A percentile compares a stretch with the other conserved stretches of the same genome.
phyloP scores from a whole-genome alignment of 345 rosid species.

The Iberis pinnata region DNA sequence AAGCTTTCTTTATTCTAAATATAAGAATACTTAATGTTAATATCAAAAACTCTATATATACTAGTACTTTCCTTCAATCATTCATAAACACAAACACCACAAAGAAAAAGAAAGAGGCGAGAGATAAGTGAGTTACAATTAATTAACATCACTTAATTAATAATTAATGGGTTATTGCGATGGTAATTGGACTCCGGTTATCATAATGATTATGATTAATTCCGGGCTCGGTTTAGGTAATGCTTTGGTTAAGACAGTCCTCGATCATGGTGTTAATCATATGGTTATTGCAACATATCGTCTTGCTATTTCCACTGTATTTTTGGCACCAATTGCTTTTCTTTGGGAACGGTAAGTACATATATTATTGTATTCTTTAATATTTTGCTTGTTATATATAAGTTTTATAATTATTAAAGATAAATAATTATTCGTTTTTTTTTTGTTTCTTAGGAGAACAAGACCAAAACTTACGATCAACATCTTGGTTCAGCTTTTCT shows the following conservation, averaged over 20 bases:
- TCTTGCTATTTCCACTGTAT: constrained; percentile 43
- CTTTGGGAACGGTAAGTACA: constrained; percentile 45
- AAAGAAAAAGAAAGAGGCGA: neutral
- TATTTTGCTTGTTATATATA: neutral
- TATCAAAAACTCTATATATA: constrained; percentile 22
- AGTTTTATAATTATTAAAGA: neutral
- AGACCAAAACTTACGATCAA: constrained; percentile 56
- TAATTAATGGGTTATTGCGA: constrained; percentile 26
- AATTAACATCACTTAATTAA: neutral
- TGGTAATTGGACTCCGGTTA: constrained; percentile 46
- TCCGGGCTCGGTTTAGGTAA: constrained; percentile 42
- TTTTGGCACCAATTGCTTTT: constrained; percentile 49
- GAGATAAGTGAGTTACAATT: neutral
- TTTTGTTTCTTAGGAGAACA: constrained; percentile 39
- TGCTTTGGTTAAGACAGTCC: constrained; percentile 47
- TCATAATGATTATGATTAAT: constrained; percentile 39
- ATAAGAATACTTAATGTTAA: too few relatives aligned
- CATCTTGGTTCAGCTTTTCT: constrained; percentile 50
- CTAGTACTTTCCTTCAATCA: constrained; percentile 11
- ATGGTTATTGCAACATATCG: constrained; percentile 56
- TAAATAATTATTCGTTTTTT: neutral
- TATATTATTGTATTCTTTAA: neutral
- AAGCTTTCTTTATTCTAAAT: too few relatives aligned
- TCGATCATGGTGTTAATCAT: constrained; percentile 49
- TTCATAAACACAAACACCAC: neutral